Conservation (phyloP, 169 alveolate species). For the Neospora caninum region DNA sequence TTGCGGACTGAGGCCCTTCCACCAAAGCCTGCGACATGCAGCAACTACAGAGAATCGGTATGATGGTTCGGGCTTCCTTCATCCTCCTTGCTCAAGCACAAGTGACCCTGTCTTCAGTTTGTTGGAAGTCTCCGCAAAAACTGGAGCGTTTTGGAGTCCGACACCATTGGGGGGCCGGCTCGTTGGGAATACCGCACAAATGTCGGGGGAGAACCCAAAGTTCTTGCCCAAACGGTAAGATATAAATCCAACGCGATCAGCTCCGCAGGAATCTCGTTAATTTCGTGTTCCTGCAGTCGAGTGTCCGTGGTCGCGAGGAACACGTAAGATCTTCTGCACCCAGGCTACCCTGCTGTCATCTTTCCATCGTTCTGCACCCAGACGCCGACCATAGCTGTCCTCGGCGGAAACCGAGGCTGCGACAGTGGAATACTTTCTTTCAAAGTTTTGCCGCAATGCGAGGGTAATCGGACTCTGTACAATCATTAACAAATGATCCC, state of each 20-base stretch:
- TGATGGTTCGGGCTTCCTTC: slow-evolving; percentile 31
- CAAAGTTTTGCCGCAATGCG: slow-evolving; percentile 82
- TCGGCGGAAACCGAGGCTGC: slow-evolving; percentile 80
- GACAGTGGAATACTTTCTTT: slow-evolving; percentile 78
- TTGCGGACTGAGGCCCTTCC: slow-evolving; percentile 74
- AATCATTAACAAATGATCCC: neutral
- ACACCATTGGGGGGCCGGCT: neutral
- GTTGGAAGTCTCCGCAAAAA: slow-evolving; percentile 22
- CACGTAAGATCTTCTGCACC: neutral
- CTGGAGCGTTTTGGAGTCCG: slow-evolving; percentile 30
- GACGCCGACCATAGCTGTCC: slow-evolving; percentile 74
- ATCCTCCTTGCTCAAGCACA: slow-evolving; percentile 24
- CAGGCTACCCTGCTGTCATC: neutral
- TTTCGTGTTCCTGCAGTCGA: neutral
- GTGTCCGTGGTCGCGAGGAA: slow-evolving; percentile 15
- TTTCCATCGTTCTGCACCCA: slow-evolving; percentile 18
- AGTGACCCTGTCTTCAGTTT: slow-evolving; percentile 31
- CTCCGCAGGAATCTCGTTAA: neutral
- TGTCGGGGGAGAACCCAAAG: slow-evolving; percentile 83
- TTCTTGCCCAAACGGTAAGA: slow-evolving; percentile 77
- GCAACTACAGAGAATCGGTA: slow-evolving; percentile 71
- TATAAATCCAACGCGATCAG: slow-evolving; percentile 13
- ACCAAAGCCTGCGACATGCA: slow-evolving; percentile 82
- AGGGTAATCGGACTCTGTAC: slow-evolving; percentile 43
- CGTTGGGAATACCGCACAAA: slow-evolving; percentile 79